Percentiles rank a stretch among this genome's conserved stretches.
Evolutionary conservation across 768 basidiomycete species (phyloP).

Genomic region (Calocera cornea): DNA sequence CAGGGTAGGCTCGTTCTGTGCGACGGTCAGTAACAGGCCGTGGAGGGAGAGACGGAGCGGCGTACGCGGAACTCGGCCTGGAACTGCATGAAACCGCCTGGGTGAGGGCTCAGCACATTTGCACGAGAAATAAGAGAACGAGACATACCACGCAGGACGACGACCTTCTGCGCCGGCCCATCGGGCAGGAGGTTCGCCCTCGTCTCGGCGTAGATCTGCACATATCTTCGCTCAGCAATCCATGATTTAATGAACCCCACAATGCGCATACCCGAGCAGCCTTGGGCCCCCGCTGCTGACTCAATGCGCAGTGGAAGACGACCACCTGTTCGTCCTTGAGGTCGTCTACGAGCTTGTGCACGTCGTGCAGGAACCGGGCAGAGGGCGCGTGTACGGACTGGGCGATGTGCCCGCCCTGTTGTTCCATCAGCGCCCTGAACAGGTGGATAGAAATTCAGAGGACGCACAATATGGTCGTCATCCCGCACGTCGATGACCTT

Average conservation of each 20-base stretch:
- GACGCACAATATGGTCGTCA: slow-evolving; percentile 41
- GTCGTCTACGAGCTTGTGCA: slow-evolving; percentile 45
- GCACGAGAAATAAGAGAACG: not conserved
- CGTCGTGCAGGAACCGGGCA: slow-evolving; percentile 38
- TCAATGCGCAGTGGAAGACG: slow-evolving; percentile 67
- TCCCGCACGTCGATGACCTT: slow-evolving; percentile 72
- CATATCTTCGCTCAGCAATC: not conserved
- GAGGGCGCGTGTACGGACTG: slow-evolving; percentile 52
- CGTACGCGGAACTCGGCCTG: slow-evolving; percentile 38
- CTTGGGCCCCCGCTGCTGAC: slow-evolving; percentile 70
- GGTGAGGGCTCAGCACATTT: too few species aligned
- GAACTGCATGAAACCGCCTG: slow-evolving; percentile 61
- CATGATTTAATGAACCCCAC: slow-evolving; percentile 7
- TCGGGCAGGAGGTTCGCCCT: slow-evolving; percentile 33
- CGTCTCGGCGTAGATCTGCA: slow-evolving; percentile 56
- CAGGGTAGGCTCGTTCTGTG: slow-evolving; percentile 5
- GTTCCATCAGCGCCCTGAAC: not conserved
- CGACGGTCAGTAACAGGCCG: not conserved
- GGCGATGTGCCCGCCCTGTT: slow-evolving; percentile 59
- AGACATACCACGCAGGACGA: slow-evolving; percentile 34
- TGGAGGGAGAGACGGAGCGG: not conserved
- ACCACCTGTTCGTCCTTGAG: slow-evolving; percentile 49
- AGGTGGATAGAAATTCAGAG: not conserved
- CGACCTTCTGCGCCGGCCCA: slow-evolving; percentile 39
- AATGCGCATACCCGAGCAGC: slow-evolving; percentile 47